Evolutionary conservation across 495 filamentous ascomycete species (phyloP).

Genomic region (Xylaria acuta): DNA sequence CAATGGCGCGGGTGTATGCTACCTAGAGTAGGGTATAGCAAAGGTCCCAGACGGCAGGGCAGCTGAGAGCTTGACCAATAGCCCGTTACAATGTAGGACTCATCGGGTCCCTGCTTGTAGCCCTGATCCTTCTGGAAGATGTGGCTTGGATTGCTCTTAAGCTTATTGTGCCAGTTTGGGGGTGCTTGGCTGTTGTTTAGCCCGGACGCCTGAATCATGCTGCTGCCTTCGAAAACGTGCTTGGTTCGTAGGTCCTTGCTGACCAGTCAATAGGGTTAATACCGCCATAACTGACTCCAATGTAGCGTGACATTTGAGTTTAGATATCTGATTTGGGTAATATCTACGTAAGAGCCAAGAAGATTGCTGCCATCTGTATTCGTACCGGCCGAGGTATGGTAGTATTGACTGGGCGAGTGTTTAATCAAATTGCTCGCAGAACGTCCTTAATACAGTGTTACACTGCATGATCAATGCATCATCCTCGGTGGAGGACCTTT

Average conservation of each 20-base stretch:
- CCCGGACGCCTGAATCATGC: background rate
- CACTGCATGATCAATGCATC: conserved; percentile 11
- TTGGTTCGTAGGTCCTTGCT: conserved; percentile 1
- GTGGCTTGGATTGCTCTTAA: conserved; percentile 13
- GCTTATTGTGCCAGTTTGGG: background rate
- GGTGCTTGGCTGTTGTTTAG: background rate
- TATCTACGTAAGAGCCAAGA: conserved; percentile 8
- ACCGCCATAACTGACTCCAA: conserved; percentile 11
- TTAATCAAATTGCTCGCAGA: background rate
- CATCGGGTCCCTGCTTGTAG: conserved; percentile 4
- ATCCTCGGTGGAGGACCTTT: background rate
- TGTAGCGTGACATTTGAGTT: conserved; percentile 8
- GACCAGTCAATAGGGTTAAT: background rate
- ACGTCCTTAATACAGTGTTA: conserved; percentile 9
- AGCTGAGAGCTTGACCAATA: conserved; percentile 3
- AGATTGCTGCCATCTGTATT: background rate
- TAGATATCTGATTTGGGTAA: background rate
- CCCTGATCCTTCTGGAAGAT: conserved; percentile 1
- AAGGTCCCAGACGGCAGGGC: conserved; percentile 3
- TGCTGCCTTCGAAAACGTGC: conserved; percentile 5
- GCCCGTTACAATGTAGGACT: background rate
- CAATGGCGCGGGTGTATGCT: conserved; percentile 29
- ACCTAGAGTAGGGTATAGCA: conserved; percentile 8
- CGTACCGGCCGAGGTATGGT: conserved; percentile 6
- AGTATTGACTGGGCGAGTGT: background rate